These are phyloP conservation scores for Mrakia gelida DNA, from an alignment of 768 basidiomycete genomes.

Conservation along the genomic window DNA sequence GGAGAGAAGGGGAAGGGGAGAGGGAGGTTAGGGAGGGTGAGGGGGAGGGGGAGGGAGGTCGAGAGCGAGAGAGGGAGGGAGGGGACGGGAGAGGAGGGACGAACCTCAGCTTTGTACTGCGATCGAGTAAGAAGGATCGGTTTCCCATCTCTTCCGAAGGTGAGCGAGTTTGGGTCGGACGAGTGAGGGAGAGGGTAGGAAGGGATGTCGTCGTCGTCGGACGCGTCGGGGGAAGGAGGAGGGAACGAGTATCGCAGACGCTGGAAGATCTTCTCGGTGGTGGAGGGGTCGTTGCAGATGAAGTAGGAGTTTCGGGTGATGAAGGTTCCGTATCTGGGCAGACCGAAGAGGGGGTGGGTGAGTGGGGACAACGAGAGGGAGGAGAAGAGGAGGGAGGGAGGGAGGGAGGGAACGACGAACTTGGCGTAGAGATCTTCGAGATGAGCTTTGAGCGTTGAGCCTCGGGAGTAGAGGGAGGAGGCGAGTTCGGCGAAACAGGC, in stretches of 20 bases:
- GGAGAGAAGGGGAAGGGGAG: too few relatives aligned
- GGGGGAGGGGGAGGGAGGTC: background rate
- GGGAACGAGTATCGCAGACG: slow-evolving; percentile 56
- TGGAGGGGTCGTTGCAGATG: slow-evolving; percentile 56
- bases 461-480: slow-evolving; percentile 51
- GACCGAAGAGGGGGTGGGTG: slow-evolving; percentile 47
- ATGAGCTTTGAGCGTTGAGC: slow-evolving; percentile 56
- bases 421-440: slow-evolving; percentile 50
- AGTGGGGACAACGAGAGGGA: background rate
- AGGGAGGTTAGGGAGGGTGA: background rate
- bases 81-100: background rate
- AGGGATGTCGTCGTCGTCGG: too few relatives aligned
- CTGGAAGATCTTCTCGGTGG: slow-evolving; percentile 64
- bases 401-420: slow-evolving; percentile 31
- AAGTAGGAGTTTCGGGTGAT: slow-evolving; percentile 48
- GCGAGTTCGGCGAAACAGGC: slow-evolving; percentile 67
- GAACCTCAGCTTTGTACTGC: too few relatives aligned
- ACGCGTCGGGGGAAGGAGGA: too few relatives aligned
- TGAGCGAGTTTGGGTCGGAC: too few relatives aligned
- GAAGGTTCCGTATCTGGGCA: slow-evolving; percentile 72
- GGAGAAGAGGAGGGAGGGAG: background rate
- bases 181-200: too few relatives aligned
- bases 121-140: too few relatives aligned
- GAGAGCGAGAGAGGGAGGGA: too few relatives aligned
- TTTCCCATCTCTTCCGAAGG: too few relatives aligned